Evolutionary conservation across 2,329 filamentous ascomycete species (phyloP).

Genomic region (Cytospora schulzeri): DNA sequence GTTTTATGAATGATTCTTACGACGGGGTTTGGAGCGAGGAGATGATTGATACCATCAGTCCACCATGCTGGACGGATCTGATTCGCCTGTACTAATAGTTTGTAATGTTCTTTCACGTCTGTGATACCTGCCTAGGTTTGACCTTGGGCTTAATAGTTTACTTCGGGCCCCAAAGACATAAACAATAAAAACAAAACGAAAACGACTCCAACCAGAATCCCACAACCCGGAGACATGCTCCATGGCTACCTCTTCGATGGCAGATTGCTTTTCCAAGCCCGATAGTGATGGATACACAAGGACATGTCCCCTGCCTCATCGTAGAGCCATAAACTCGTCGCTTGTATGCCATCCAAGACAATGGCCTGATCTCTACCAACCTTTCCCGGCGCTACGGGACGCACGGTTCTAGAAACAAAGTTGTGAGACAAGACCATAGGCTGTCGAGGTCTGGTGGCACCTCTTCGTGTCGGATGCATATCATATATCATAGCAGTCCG

Average conservation of each 20-base stretch:
- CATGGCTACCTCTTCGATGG: not conserved
- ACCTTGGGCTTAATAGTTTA: constrained; percentile 3
- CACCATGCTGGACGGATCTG: constrained; percentile 15
- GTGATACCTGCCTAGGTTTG: constrained; percentile 14
- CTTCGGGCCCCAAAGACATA: not conserved
- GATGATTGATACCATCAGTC: constrained; percentile 15
- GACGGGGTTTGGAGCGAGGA: constrained; percentile 3
- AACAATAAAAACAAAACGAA: not conserved
- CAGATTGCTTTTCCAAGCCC: not conserved
- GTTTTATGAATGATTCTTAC: constrained; percentile 6
- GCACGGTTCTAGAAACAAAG: not conserved
- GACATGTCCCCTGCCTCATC: not conserved
- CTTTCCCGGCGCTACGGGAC: no score
- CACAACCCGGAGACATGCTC: not conserved
- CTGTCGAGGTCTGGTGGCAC: not conserved
- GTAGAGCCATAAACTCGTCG: not conserved
- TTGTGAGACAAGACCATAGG: not conserved
- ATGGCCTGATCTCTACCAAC: no score
- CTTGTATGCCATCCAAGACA: not conserved
- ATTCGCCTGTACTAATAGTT: constrained; percentile 16
- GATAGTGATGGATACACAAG: not conserved
- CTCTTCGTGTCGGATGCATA: not conserved
- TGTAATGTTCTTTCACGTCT: constrained; percentile 12
- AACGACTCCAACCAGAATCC: constrained; percentile 1
- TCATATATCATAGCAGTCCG: not conserved